Conservation (phyloP, 306 rosid species). For the Canavalia ensiformis region DNA sequence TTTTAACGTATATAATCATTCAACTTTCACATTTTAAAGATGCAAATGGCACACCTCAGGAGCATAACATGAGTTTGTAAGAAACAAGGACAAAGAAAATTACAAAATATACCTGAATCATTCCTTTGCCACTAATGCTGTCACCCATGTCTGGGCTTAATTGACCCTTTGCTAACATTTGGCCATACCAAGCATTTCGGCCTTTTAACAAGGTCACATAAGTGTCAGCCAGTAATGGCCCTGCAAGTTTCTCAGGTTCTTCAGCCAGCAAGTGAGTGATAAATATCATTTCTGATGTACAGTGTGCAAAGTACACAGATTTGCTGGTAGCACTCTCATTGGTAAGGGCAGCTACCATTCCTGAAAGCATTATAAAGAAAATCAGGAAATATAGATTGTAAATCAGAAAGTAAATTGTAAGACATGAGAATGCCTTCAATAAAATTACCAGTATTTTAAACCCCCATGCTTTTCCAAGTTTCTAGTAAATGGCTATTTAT, state of each 20-base stretch:
- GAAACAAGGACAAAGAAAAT: not conserved
- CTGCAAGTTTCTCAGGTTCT: slow-evolving; percentile 96
- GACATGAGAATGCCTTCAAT: not conserved
- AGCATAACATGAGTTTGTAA: slow-evolving; percentile 19
- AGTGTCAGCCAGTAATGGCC: slow-evolving; percentile 91
- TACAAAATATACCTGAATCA: slow-evolving; percentile 79
- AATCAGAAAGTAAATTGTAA: slow-evolving; percentile 30
- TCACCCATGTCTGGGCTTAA: slow-evolving; percentile 91
- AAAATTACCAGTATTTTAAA: not conserved
- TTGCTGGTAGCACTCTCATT: slow-evolving; percentile 98
- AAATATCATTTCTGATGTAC: slow-evolving; percentile 94
- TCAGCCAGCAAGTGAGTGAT: slow-evolving; percentile 64
- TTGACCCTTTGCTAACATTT: slow-evolving; percentile 92
- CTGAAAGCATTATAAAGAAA: slow-evolving; percentile 50
- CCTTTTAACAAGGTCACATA: slow-evolving; percentile 93
- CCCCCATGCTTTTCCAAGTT: slow-evolving; percentile 1
- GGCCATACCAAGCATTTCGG: slow-evolving; percentile 64
- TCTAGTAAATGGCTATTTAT: not conserved
- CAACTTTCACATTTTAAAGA: slow-evolving; percentile 28
- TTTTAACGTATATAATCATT: slow-evolving; percentile 1
- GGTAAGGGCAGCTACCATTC: slow-evolving; percentile 96
- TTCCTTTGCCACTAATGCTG: slow-evolving; percentile 91
- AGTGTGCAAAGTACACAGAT: slow-evolving; percentile 92
- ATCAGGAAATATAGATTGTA: not conserved
- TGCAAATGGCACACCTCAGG: slow-evolving; percentile 24